These are phyloP conservation scores for Pleurozium schreberi DNA, from an alignment of 225 moss, liverwort and hornwort genomes.

Conservation along the genomic window DNA sequence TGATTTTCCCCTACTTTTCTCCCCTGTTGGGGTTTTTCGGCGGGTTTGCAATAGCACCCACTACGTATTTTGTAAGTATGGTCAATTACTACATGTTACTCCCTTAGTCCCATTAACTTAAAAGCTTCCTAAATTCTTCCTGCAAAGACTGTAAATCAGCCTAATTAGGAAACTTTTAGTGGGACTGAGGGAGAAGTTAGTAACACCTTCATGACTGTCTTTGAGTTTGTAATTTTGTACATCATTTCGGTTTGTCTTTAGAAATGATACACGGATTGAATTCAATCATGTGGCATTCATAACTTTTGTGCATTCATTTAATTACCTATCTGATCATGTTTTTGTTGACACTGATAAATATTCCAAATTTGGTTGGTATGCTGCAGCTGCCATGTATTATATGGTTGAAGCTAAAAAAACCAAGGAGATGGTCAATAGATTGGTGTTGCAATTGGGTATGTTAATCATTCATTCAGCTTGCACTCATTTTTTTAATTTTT, in stretches of 20 bases:
- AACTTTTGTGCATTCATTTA: too few relatives aligned
- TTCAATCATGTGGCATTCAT: neutral
- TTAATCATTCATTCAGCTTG: neutral
- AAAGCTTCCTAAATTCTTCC: too few relatives aligned
- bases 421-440: neutral
- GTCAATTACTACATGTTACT: too few relatives aligned
- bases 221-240: too few relatives aligned
- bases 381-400: neutral
- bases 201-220: too few relatives aligned
- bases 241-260: neutral
- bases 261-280: too few relatives aligned
- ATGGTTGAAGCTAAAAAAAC: neutral
- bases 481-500: too few relatives aligned
- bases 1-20: neutral
- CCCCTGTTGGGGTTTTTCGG: neutral
- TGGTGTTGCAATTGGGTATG: neutral
- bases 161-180: too few relatives aligned
- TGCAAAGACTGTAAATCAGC: too few relatives aligned
- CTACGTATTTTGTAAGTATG: accelerated
- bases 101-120: too few relatives aligned
- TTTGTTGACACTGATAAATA: neutral
- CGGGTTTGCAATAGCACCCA: accelerated
- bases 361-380: neutral
- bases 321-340: too few relatives aligned
- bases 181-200: too few relatives aligned